These are phyloP conservation scores for Penicillium ochrochloron DNA, from an alignment of 495 filamentous ascomycete species.

Conservation along the genomic window DNA sequence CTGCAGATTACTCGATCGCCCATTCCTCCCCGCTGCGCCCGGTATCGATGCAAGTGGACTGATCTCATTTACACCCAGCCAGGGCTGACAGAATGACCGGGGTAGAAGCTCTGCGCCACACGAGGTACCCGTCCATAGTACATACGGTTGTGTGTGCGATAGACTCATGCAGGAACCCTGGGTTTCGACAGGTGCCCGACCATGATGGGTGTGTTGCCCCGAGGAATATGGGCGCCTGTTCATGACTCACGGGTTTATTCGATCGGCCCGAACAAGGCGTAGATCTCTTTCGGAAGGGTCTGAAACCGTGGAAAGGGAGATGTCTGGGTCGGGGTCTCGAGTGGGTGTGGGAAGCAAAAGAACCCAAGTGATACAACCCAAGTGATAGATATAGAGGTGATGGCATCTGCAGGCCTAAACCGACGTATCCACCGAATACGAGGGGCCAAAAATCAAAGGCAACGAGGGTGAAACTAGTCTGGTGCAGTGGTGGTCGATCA, in stretches of 20 bases:
- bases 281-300: not conserved
- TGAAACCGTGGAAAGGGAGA: not conserved
- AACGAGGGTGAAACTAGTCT: not conserved
- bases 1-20: slow-evolving; percentile 16
- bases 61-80: slow-evolving; percentile 1
- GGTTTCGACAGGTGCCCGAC: not conserved
- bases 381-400: not conserved
- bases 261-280: not conserved
- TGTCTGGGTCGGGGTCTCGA: not conserved
- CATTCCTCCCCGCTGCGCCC: not conserved
- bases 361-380: not conserved
- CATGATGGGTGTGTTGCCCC: not conserved
- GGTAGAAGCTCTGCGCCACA: slow-evolving; percentile 14
- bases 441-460: not conserved
- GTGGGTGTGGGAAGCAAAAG: not conserved
- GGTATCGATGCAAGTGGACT: not conserved
- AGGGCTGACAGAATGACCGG: slow-evolving; percentile 3
- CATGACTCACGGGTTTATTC: slow-evolving; percentile 12
- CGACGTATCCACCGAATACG: slow-evolving; percentile 5
- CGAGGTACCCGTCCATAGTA: not conserved
- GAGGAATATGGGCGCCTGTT: slow-evolving; percentile 13
- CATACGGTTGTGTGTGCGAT: not conserved
- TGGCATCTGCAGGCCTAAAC: not conserved
- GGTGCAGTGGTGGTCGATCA: not conserved
- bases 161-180: slow-evolving; percentile 20